A percentile compares a stretch with the other conserved stretches of the same genome.
phyloP scores from a whole-genome alignment of 495 filamentous ascomycete species.

The Penicillium antarcticum region DNA sequence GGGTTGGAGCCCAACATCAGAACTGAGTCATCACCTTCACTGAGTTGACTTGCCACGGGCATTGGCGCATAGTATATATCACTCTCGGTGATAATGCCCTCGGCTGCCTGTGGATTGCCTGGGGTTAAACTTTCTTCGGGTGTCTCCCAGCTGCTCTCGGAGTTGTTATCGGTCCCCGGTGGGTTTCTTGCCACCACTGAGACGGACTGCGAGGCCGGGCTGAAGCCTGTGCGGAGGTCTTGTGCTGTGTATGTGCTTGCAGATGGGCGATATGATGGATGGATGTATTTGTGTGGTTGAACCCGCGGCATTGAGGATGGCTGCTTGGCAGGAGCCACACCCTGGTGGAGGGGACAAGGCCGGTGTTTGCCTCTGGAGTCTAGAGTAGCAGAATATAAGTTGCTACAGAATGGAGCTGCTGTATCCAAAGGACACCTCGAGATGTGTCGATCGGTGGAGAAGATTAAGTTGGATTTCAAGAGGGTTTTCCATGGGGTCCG shows the following conservation, averaged over 20 bases:
- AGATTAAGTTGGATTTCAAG: neutral
- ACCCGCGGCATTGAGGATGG: slow-evolving; percentile 1
- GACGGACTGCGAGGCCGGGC: slow-evolving; percentile 1
- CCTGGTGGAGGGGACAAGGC: neutral
- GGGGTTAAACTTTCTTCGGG: neutral
- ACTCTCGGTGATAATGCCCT: neutral
- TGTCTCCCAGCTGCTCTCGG: slow-evolving; percentile 5
- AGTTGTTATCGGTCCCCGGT: neutral
- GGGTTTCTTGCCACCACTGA: slow-evolving; percentile 2
- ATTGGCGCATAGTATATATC: slow-evolving; percentile 9
- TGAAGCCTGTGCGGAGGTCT: neutral
- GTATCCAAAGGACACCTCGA: neutral
- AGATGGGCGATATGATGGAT: neutral
- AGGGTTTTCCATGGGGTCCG: slow-evolving; percentile 1
- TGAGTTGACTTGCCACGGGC: neutral
- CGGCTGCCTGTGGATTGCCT: neutral
- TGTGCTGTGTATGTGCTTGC: neutral
- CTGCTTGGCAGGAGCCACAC: neutral
- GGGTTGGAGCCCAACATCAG: neutral
- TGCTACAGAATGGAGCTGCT: too few relatives aligned
- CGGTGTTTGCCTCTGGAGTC: too few relatives aligned
- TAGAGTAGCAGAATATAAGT: too few relatives aligned
- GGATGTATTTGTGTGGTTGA: slow-evolving; percentile 3
- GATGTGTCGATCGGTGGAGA: slow-evolving; percentile 9
- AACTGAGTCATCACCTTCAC: neutral